Conservation (phyloP, 2,329 filamentous ascomycete genomes). For the Lasiodiplodia sp. region DNA sequence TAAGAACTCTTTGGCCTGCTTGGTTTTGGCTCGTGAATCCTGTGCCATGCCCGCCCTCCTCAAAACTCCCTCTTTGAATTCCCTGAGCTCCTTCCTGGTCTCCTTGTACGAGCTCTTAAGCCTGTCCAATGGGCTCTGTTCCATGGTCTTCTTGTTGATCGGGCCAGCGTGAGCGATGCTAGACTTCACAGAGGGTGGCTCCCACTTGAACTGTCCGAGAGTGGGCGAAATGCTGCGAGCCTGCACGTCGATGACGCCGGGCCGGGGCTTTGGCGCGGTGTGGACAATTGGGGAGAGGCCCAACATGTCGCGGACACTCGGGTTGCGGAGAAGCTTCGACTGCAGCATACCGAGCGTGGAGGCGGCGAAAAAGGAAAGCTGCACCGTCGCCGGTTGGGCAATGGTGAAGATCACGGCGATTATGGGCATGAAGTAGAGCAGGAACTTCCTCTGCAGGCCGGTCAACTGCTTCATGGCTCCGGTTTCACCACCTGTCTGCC, state of each 20-base stretch:
- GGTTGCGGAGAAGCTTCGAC: conserved; percentile 46
- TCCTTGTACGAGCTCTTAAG: neutral
- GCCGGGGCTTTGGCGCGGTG: neutral
- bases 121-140: neutral
- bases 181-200: conserved; percentile 14
- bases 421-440: conserved; percentile 60
- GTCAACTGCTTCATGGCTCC: conserved; percentile 44
- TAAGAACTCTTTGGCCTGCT: conserved; percentile 23
- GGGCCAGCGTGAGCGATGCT: conserved; percentile 6
- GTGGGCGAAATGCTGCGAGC: neutral
- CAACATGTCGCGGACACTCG: conserved; percentile 46
- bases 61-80: conserved; percentile 24
- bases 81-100: conserved; percentile 15
- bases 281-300: conserved; percentile 45
- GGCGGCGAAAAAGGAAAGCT: conserved; percentile 67
- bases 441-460: conserved; percentile 47
- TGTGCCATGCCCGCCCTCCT: conserved; percentile 17
- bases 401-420: conserved; percentile 62
- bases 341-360: conserved; percentile 50
- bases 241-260: conserved; percentile 1
- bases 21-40: conserved; percentile 7
- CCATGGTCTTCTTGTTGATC: conserved; percentile 3
- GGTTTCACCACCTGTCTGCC: conserved; percentile 58
- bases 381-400: conserved; percentile 64
- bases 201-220: conserved; percentile 21